Conservation (phyloP, 2,329 filamentous ascomycete species). For the Fusarium tjaetaba region DNA sequence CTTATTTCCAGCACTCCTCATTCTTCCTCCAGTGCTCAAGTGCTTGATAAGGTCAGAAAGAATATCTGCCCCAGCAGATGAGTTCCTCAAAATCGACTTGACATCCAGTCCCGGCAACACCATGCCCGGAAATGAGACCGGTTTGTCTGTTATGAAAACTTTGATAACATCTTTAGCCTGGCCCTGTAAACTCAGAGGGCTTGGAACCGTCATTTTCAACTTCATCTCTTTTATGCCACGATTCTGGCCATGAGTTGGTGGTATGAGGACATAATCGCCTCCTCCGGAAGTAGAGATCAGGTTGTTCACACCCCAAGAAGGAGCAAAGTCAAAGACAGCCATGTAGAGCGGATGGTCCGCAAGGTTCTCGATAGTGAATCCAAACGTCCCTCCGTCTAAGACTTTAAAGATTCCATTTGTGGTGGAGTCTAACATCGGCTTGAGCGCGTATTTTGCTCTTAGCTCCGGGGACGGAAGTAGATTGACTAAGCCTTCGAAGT, state of each 20-base stretch:
- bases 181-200: rapidly evolving
- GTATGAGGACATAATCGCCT: neutral
- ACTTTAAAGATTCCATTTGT: rapidly evolving
- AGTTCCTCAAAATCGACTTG: rapidly evolving
- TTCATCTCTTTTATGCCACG: neutral
- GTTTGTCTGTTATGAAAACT: neutral
- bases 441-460: rapidly evolving
- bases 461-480: neutral
- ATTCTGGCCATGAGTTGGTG: rapidly evolving
- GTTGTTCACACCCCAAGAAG: neutral
- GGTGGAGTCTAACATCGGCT: rapidly evolving
- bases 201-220: rapidly evolving
- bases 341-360: neutral
- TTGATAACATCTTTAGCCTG: neutral
- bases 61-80: rapidly evolving
- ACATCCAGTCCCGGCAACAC: neutral
- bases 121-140: neutral
- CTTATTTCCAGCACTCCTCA: neutral
- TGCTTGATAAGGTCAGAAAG: neutral
- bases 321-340: neutral
- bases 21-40: neutral
- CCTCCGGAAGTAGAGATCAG: neutral
- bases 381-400: rapidly evolving
- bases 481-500: neutral
- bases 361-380: neutral